These are phyloP conservation scores for Aegle marmelos DNA, from an alignment of 345 rosid species.

Conservation along the genomic window DNA sequence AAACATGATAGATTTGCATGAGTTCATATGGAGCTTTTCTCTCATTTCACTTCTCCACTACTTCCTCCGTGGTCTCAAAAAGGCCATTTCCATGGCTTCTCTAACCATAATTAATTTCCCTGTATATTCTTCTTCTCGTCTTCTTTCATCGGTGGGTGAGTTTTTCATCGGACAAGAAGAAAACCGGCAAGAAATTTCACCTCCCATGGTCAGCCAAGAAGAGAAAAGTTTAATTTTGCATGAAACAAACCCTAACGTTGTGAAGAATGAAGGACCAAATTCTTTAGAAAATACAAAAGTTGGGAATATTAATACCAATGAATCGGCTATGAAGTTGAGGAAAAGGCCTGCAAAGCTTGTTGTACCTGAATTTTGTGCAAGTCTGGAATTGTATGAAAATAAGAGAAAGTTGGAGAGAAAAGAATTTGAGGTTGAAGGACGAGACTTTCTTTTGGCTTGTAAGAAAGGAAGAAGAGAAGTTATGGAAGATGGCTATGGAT, in stretches of 20 bases:
- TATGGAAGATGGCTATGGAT: constrained; percentile 48
- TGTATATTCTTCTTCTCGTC: constrained; percentile 10
- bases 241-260: background rate
- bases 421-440: constrained; percentile 39
- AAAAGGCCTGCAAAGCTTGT: constrained; percentile 46
- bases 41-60: constrained; percentile 20
- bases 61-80: constrained; percentile 10
- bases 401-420: constrained; percentile 21
- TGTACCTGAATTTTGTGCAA: constrained; percentile 27
- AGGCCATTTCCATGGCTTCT: constrained; percentile 19
- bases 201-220: background rate
- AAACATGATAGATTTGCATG: constrained; percentile 21
- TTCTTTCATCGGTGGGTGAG: constrained; percentile 13
- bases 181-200: background rate
- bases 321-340: constrained; percentile 14
- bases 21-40: constrained; percentile 32
- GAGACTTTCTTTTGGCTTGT: constrained; percentile 34
- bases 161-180: constrained; percentile 7
- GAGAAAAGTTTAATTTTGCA: background rate
- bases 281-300: background rate
- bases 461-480: constrained; percentile 47
- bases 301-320: background rate
- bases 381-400: constrained; percentile 1
- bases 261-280: background rate
- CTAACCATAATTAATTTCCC: constrained; percentile 10